Percentiles rank a stretch among this genome's conserved stretches.
Evolutionary conservation across 2,329 filamentous ascomycete genomes (phyloP).

Genomic region (Fusarium sambucinum): DNA sequence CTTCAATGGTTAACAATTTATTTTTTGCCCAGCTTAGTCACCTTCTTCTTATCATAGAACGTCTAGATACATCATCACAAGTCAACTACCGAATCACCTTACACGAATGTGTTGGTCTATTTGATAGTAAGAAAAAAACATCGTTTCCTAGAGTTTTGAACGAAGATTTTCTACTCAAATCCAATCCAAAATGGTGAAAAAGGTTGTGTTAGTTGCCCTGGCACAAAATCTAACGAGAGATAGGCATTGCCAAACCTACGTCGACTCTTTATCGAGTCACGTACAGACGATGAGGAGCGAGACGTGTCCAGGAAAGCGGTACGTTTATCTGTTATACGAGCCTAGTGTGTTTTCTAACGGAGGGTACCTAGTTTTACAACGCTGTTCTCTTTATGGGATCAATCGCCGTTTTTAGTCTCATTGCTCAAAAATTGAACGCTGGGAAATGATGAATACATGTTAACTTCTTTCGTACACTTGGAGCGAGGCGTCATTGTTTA

Average conservation of each 20-base stretch:
- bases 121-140: not conserved
- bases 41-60: conserved; percentile 7
- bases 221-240: conserved; percentile 8
- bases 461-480: not conserved
- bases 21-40: conserved; percentile 43
- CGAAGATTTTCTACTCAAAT: not conserved
- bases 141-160: too few relatives aligned
- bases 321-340: not conserved
- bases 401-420: conserved; percentile 91
- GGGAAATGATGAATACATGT: conserved; percentile 49
- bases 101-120: not conserved
- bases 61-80: conserved; percentile 15
- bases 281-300: conserved; percentile 93
- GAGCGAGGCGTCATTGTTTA: conserved; percentile 14
- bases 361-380: conserved; percentile 85
- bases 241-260: conserved; percentile 92
- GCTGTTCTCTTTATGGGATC: conserved; percentile 96
- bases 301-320: conserved; percentile 94
- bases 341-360: conserved; percentile 20
- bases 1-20: conserved; percentile 46
- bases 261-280: conserved; percentile 92
- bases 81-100: not conserved
- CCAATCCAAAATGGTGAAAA: conserved; percentile 35
- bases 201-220: not conserved
- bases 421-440: conserved; percentile 86